These are phyloP conservation scores for Rubus idaeus DNA, from an alignment of 306 rosid species.

Conservation along the genomic window DNA sequence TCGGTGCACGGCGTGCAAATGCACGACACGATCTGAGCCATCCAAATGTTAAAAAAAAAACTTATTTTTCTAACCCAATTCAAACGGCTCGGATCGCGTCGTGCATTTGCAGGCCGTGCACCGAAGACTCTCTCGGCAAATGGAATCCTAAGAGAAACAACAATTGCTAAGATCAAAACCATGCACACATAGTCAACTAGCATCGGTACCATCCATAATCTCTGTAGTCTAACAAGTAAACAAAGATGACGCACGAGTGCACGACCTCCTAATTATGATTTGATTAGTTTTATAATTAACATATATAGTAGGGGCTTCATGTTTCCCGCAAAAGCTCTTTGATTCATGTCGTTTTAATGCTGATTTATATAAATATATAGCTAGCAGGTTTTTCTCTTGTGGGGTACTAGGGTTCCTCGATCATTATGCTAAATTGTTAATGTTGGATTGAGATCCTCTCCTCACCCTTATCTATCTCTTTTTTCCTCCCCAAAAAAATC, in stretches of 20 bases:
- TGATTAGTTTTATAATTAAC: not conserved
- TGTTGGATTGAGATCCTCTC: too few relatives aligned
- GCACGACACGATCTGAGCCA: too few relatives aligned
- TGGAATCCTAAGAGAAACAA: too few relatives aligned
- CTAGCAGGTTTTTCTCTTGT: not conserved
- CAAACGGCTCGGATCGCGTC: too few relatives aligned
- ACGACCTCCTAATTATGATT: not conserved
- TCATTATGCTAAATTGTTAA: not conserved
- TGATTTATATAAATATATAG: not conserved
- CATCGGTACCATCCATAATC: constrained; percentile 28
- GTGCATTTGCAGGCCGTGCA: too few relatives aligned
- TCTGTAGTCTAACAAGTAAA: not conserved
- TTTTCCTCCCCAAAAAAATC: too few relatives aligned
- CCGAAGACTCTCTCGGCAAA: too few relatives aligned
- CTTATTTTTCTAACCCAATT: too few relatives aligned
- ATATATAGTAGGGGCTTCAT: constrained; percentile 12
- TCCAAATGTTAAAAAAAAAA: too few relatives aligned
- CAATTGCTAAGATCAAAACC: too few relatives aligned
- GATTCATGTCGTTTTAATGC: constrained; percentile 22
- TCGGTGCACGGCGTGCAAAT: too few relatives aligned
- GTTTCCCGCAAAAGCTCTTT: constrained; percentile 24
- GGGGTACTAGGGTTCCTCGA: not conserved
- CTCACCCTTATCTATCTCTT: too few relatives aligned
- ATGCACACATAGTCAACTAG: constrained; percentile 15
- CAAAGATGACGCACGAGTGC: constrained; percentile 18